These are phyloP conservation scores for Magnaporthiopsis incrustans DNA, from an alignment of 2,329 filamentous ascomycete genomes.

Conservation along the genomic window DNA sequence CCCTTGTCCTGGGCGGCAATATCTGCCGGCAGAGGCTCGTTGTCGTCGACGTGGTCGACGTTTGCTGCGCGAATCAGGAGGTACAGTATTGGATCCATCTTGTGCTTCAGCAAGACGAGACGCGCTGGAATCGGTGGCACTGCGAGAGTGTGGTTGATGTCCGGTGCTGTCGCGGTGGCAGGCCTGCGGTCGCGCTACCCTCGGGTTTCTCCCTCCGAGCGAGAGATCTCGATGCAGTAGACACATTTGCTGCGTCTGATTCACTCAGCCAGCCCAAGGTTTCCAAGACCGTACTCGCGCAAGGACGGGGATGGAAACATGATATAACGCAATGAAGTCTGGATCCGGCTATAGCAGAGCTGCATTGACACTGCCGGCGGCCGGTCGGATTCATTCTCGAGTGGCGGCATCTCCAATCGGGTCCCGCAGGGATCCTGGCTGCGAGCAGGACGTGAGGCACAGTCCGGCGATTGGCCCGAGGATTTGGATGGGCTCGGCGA, in stretches of 20 bases:
- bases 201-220: not conserved
- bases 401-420: not conserved
- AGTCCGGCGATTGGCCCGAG: not conserved
- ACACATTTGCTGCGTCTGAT: no score
- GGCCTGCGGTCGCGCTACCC: not conserved
- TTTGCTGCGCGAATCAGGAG: not conserved
- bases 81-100: not conserved
- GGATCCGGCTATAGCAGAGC: not conserved
- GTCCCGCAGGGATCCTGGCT: not conserved
- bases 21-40: not conserved
- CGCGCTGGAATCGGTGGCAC: no score
- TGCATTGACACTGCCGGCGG: no score
- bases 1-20: conserved; percentile 18
- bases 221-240: not conserved
- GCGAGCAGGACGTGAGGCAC: not conserved
- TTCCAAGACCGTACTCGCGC: no score
- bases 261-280: not conserved
- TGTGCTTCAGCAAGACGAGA: not conserved
- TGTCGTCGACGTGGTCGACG: not conserved
- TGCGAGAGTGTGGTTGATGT: not conserved
- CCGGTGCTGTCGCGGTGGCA: not conserved
- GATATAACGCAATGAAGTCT: not conserved
- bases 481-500: not conserved
- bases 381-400: not conserved
- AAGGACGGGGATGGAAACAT: not conserved